phyloP scores from a whole-genome alignment of 2,329 filamentous ascomycete genomes.

The Fusarium sp. region DNA sequence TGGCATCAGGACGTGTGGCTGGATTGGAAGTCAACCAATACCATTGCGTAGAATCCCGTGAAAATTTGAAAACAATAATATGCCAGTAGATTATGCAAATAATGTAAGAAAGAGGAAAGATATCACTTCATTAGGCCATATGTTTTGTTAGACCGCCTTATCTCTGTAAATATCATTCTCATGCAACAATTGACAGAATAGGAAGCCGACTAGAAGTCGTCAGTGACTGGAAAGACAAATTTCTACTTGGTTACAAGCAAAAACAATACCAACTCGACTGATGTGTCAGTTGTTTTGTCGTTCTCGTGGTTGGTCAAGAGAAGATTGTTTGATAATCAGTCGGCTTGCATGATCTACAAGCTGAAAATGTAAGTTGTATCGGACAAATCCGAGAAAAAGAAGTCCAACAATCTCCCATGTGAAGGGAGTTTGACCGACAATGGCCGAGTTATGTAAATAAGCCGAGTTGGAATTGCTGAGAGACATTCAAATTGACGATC shows the following conservation, averaged over 20 bases:
- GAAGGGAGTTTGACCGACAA: neutral
- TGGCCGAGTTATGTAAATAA: constrained; percentile 7
- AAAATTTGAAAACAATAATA: neutral
- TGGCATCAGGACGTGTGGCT: constrained; percentile 27
- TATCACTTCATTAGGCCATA: neutral
- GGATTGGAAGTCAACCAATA: neutral
- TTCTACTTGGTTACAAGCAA: no score
- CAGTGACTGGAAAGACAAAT: neutral
- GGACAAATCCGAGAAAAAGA: constrained; percentile 15
- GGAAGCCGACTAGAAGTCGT: neutral
- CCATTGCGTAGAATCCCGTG: constrained; percentile 24
- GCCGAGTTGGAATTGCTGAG: neutral
- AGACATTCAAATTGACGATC: constrained; percentile 13
- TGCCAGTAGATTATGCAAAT: no score
- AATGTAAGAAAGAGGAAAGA: neutral
- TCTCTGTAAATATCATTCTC: neutral
- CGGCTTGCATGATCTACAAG: constrained; percentile 12
- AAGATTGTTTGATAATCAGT: constrained; percentile 9
- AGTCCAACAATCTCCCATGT: neutral
- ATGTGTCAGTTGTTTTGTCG: neutral
- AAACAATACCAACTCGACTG: neutral
- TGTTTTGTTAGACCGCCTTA: neutral
- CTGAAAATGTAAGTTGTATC: constrained; percentile 2
- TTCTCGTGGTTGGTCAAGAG: constrained; percentile 18
- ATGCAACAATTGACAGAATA: neutral